Evolutionary conservation across 2,329 filamentous ascomycete genomes (phyloP).

Genomic region (Plenodomus lindquistii): DNA sequence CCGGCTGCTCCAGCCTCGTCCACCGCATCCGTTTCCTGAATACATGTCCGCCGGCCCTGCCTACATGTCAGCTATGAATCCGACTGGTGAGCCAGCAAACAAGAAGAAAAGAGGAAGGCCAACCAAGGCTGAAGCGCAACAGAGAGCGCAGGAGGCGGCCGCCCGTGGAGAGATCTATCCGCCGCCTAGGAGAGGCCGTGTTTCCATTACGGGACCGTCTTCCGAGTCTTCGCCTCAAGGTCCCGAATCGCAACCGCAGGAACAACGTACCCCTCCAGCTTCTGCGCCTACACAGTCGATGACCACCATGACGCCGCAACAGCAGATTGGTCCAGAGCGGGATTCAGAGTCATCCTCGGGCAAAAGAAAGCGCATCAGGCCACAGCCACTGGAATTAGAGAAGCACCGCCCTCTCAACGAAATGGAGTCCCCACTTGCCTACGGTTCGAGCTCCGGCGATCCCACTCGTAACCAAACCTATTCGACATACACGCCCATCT

Average conservation of each 20-base stretch:
- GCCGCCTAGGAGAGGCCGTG: conserved; percentile 39
- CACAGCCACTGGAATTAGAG: conserved; percentile 38
- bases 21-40: conserved; percentile 43
- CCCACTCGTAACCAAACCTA: conserved; percentile 32
- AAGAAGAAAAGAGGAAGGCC: conserved; percentile 55
- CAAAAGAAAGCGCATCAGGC: conserved; percentile 39
- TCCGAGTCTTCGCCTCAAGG: conserved; percentile 27
- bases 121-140: conserved; percentile 52
- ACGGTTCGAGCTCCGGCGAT: conserved; percentile 33
- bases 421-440: conserved; percentile 37
- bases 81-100: conserved; percentile 41
- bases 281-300: conserved; percentile 19
- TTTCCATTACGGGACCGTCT: conserved; percentile 33
- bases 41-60: conserved; percentile 32
- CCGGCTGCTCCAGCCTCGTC: conserved; percentile 52
- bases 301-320: conserved; percentile 33
- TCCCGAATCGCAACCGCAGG: conserved; percentile 28
- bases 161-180: conserved; percentile 46
- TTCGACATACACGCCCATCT: conserved; percentile 42
- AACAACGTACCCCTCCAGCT: conserved; percentile 31
- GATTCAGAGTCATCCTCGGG: conserved; percentile 41
- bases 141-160: conserved; percentile 48
- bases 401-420: conserved; percentile 32
- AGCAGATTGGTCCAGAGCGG: conserved; percentile 31
- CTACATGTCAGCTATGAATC: conserved; percentile 32